A percentile compares a stretch with the other conserved stretches of the same genome.
Evolutionary conservation across 148 eudicot genomes (phyloP).

Genomic region (Rheum nobile): DNA sequence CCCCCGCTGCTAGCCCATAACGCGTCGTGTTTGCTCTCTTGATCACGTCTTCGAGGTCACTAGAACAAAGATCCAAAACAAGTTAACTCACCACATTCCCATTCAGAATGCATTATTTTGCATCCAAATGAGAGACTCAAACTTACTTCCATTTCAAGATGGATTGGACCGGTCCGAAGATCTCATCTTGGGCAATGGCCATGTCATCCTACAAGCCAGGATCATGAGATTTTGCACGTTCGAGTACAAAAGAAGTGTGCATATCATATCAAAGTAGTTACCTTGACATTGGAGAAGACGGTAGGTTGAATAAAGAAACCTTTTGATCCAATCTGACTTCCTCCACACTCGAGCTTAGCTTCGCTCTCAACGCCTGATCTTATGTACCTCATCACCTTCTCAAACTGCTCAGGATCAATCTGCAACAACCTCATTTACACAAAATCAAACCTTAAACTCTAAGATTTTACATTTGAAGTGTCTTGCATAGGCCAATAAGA

Average conservation of each 20-base stretch:
- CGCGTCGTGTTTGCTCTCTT: constrained; percentile 63
- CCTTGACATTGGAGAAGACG: constrained; percentile 88
- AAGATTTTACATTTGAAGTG: neutral
- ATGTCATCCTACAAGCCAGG: constrained; percentile 56
- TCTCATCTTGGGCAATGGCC: constrained; percentile 89
- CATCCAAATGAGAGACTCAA: neutral
- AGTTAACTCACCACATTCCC: neutral
- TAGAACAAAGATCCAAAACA: constrained; percentile 7
- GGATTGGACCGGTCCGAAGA: constrained; percentile 90
- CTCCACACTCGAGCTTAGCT: constrained; percentile 95
- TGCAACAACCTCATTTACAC: constrained; percentile 10
- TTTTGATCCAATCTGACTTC: constrained; percentile 56
- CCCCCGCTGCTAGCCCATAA: constrained; percentile 88
- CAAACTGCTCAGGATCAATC: constrained; percentile 79
- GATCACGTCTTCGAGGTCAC: constrained; percentile 72
- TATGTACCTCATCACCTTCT: constrained; percentile 70
- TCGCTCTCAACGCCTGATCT: constrained; percentile 63
- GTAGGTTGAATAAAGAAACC: constrained; percentile 89
- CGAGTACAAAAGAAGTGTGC: neutral
- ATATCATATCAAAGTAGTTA: constrained; percentile 13
- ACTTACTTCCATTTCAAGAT: constrained; percentile 86
- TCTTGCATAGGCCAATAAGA: neutral
- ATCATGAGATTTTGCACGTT: neutral
- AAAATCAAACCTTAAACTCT: neutral
- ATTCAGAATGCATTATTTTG: neutral